Evolutionary conservation across 2,329 filamentous ascomycete genomes (phyloP), one percentile per base, ranked within the genome.

Genomic region (Parastagonospora nodorum): DNA sequence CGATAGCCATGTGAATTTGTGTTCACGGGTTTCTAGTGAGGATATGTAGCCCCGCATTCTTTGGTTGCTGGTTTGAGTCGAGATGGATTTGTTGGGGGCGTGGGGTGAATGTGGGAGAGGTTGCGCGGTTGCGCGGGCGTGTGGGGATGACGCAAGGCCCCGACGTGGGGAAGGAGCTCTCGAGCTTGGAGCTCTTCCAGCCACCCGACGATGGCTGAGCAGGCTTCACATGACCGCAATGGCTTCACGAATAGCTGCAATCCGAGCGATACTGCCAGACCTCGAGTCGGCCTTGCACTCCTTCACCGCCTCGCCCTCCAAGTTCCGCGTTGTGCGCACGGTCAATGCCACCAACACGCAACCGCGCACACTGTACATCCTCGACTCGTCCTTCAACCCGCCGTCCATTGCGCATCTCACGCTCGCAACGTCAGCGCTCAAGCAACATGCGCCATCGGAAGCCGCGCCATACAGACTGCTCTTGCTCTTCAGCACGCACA

Each of bases 351-450:
- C 63, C 14, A 42, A 55, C 2, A 62, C 56, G 9, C 61, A 67
- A 39, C 70, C 71, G 8, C 68, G 63, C 54, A 81, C 77, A 1
- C 78, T 88, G 45, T 85, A 84, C 69, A 83, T 88, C 48, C 77
- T 87, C 39, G 85, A 87, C 65, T 86, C 84, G 0, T 86, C 83
- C 19, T 87, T 86, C 78, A 88, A 88, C 55, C 85, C 85, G 9
- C 85, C 85, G 1, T 84, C 83, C 2, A 74, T 77, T 45, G 85
- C 84, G 8, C 84, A 88, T 63, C 73, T 81, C 14, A 74, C 75
- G 16, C 80, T 88, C 30, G 82, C 80, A 5, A 76, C 75, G 28
- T 80, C 80, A 12, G 83, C 84, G 2, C 57, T 87, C 5, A 69
- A 73, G 38, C 71, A 75, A 33, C 64, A 71, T 14, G 53, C 58